Evolutionary conservation across 2,329 filamentous ascomycete genomes (phyloP), one percentile per base, ranked within the genome.

Genomic region (Pseudofabraea citricarpa): DNA sequence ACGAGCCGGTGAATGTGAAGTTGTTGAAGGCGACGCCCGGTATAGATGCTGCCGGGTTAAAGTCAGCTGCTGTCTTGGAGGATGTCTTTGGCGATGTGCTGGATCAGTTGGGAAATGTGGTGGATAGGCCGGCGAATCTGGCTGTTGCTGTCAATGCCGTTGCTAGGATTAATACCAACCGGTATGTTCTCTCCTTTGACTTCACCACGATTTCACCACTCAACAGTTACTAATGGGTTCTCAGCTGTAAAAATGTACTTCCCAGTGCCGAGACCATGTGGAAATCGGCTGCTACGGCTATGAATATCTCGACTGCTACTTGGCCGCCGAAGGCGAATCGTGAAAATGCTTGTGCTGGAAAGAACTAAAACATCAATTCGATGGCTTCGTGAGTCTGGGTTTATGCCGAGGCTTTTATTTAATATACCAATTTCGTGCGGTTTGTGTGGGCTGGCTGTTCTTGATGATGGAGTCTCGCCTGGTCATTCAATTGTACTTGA

Each of bases 191-290:
- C n/a, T n/a, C n/a, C n/a, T n/a, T n/a, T n/a, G n/a, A n/a, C n/a
- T n/a, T n/a, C n/a, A n/a, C n/a, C n/a, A n/a, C n/a, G n/a, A n/a
- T n/a, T n/a, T 29, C 26, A 5, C 4, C 15, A 29, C 26, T 15
- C 8, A 29, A 5, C 6, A 32, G 12, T 24, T 23, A 35, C 27
- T 4, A 29, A 7, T 29, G 4, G 24, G 8, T 22, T 12, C 29
- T 16, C 10, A 46, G 44, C 12, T 46, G 44, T 26, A 38, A 41
- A n/a, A 46, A 46, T 20, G 39, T 46, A n/a, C 33, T 46, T 16
- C 44, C 44, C 3, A 13, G 39, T 9, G 33, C 39, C 19, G 44
- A 42, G 19, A 46, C 44, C 16, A 21, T 46, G 31, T 46, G 44
- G 44, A 46, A 20, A 39, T 42, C 44, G 22, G 44, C 44, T 13